Conservation (phyloP, 1,139 yeast species). For the Candida sanyaensis region DNA sequence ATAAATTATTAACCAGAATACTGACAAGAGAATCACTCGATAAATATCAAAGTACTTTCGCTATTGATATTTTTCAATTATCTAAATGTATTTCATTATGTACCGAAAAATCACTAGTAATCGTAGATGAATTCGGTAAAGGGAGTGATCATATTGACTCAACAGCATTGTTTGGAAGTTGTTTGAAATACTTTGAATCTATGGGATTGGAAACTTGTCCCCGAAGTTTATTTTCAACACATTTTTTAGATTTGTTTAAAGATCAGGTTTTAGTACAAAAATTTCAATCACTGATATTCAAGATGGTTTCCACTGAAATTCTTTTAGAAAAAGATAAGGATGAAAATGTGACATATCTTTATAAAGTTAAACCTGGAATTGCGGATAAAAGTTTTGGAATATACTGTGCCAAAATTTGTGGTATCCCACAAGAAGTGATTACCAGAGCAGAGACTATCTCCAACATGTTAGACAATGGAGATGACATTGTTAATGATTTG, state of each 20-base stretch:
- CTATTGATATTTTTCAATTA: conserved; percentile 46
- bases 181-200: conserved; percentile 25
- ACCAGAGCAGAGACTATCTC: conserved; percentile 26
- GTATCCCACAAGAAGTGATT: conserved; percentile 26
- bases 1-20: conserved; percentile 43
- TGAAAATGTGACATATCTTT: conserved; percentile 30
- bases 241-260: conserved; percentile 41
- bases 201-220: conserved; percentile 20
- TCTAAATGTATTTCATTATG: conserved; percentile 37
- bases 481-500: conserved; percentile 17
- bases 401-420: conserved; percentile 38
- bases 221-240: conserved; percentile 40
- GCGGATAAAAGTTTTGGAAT: conserved; percentile 36
- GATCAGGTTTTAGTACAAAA: conserved; percentile 6
- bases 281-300: conserved; percentile 3
- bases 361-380: conserved; percentile 28
- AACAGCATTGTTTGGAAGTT: conserved; percentile 42
- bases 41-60: conserved; percentile 45
- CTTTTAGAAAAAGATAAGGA: conserved; percentile 12
- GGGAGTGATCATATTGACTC: conserved; percentile 52
- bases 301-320: conserved; percentile 23
- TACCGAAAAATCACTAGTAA: conserved; percentile 35
- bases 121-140: conserved; percentile 55
- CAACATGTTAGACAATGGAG: conserved; percentile 16
- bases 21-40: conserved; percentile 44